Evolutionary conservation across 2,329 filamentous ascomycete genomes (phyloP), one percentile per base, ranked within the genome.

Genomic region (Knufia fluminis): DNA sequence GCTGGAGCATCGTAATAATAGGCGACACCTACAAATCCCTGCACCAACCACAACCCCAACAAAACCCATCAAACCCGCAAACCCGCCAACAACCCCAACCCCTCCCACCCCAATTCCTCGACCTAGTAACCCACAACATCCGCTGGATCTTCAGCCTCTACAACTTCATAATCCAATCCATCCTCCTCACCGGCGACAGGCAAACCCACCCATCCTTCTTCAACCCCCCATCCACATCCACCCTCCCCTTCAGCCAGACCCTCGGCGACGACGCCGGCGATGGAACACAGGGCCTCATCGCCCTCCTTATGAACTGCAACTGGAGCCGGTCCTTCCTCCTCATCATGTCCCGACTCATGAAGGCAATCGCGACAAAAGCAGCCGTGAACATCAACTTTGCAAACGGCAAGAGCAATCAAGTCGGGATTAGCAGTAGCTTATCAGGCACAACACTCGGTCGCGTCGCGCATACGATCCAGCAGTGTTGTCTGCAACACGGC

Each of bases 141-240:
- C 82, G 78, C 61, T 96, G 90, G 90, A 79, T 79, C 0, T 72
- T 89, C 31, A 83, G 91, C 54, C 71, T 82, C 46, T 71, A 75
- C 52, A 68, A 73, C 17, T 80, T 73, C 59, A 66, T 80, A 23
- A 60, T 80, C 35, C 74, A 78, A 56, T 73, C 76, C 24, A 62
- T 82, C 33, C 67, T 72, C 49, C 62, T 68, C 16, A 62, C 74
- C 28, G 65, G 67, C 12, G 65, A 71, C 43, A 65, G 56, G 16
- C 52, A 53, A 28, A 58, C 52, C 4, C 54, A 58, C 23, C 57
- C 58, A 2, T 49, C 57, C 28, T 53, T 59, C 42, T 59, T 56
- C 39, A 50, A 57, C 28, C 48, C 36, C 9, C 44, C 35, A 16
- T 12, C n/a, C 12, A 12, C 26, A 6, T 6, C 26, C 26, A 6